Evolutionary conservation across 2,329 filamentous ascomycete genomes (phyloP), one percentile per base, ranked within the genome.

Genomic region (Calonectria henricotiae): DNA sequence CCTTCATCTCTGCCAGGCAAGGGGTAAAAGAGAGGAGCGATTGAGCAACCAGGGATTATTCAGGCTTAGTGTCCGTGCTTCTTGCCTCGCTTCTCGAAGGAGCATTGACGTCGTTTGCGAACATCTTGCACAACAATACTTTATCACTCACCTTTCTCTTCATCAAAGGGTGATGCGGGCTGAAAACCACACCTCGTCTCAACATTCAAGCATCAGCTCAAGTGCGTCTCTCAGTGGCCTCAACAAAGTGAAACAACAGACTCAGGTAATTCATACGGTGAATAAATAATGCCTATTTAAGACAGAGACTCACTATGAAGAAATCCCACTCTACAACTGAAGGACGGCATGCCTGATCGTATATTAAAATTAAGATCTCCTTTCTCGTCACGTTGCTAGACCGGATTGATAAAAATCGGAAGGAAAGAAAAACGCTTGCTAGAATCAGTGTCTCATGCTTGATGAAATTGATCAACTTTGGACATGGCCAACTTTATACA

Each of bases 1-100:
- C 66, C 66, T 68, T 68, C 60, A 68, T 68, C 60, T 68, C 66
- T 49, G 4, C 23, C 6, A 46, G 35, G 65, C 20, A 62, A 37
- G 65, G 58, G 47, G 41, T 30, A 6, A 15, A 30, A 44, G 43
- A 55, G 32, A 27, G 23, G 43, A 49, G 37, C 49, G 49, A 49
- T 32, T 30, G 30, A 23, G 35, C 12, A 27, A 13, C 35, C 32
- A 43, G 64, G 32, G 32, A 35, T 43, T 35, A 5, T 51, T 61
- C 54, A 51, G 35, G 54, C 35, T 51, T 61, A 43, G 54, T 4
- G 54, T 17, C 54, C 54, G 35, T 67, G 35, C 41, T 39, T 43
- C 32, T 4, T 32, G 23, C 32, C 32, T 44, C 46, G 39, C 39
- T 44, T 44, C 27, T 61, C 12, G 23, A 43, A 30, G 25, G 39